These are phyloP conservation scores for Medicago lupulina DNA, from an alignment of 306 rosid genomes.

Conservation along the genomic window DNA sequence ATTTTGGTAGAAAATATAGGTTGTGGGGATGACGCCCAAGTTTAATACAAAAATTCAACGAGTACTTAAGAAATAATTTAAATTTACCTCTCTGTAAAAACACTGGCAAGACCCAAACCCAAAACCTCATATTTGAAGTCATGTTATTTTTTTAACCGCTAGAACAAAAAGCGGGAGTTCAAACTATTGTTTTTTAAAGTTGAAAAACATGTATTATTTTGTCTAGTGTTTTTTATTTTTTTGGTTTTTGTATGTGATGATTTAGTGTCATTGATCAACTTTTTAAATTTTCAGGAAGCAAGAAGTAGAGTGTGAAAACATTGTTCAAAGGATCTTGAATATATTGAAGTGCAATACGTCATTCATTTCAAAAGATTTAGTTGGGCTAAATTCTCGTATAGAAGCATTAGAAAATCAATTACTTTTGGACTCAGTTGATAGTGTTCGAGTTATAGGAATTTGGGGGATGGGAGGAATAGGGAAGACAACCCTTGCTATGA, in stretches of 20 bases:
- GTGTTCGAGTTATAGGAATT: slow-evolving; percentile 34
- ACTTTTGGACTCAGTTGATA: not conserved
- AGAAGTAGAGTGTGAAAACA: not conserved
- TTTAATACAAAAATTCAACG: too few relatives aligned
- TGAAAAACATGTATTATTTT: too few relatives aligned
- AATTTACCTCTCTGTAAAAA: too few relatives aligned
- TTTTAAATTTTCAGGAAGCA: not conserved
- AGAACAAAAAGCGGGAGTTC: too few relatives aligned
- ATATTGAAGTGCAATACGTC: not conserved
- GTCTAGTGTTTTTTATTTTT: not conserved
- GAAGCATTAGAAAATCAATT: slow-evolving; percentile 30
- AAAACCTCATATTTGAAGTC: too few relatives aligned
- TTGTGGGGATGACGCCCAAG: too few relatives aligned
- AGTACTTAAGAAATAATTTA: too few relatives aligned
- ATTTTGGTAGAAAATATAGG: too few relatives aligned
- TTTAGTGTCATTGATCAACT: not conserved
- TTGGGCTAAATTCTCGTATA: slow-evolving; percentile 33
- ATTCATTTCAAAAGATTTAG: slow-evolving; percentile 18
- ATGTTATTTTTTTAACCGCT: too few relatives aligned
- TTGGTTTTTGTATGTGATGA: not conserved
- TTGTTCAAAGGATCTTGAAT: not conserved
- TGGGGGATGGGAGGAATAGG: slow-evolving; percentile 44
- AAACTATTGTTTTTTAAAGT: too few relatives aligned
- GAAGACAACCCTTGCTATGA: slow-evolving; percentile 29
- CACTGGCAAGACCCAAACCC: too few relatives aligned